Base-by-base conservation (phyloP, 768 basidiomycete species). In the Naematelia encephala region DNA sequence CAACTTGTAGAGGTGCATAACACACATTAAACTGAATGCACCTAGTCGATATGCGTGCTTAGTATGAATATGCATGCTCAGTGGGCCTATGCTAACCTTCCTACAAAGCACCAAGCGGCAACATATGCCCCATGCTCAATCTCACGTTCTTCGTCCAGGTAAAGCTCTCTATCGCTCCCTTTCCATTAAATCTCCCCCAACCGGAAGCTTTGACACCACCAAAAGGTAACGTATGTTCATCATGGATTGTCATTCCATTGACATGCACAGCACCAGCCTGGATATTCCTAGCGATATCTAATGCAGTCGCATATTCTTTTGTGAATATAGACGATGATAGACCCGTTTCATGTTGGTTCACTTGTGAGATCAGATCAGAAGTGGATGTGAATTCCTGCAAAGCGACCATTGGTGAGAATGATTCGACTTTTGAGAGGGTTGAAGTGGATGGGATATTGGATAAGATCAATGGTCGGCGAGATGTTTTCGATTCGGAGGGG, bases 391-490 rank as follows among this genome's bases (percentile, higher is more conserved):
- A 64, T 8, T 59, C 53, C 11, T 80, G 77, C 50, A 85, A 74
- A 10, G 77, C 78, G 4, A 83, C 71, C 0, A 84, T 82, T 80
- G 68, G 86, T 0, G 84, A 85, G 71, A 87, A 87, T 0, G 82
- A 81, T 73, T 88, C 87, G 27, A 79, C 68, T 22, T 44, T 28
- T 30, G 45, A 65, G 25, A 70, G 42, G 11, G 27, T 8, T 4
- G 60, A 42, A 5, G 42, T 10, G 0, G 56, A 22, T 19, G 63
- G 39, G 28, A 66, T 51, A 12, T 64, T 45, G 1, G 56, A 22
- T 23, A 70, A 26, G 59, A 70, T 63, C 22, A 54, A 53, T 16
- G 62, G 60, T 12, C 54, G 42, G 44, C 26, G 55, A 5, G 59
- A 30, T 12, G 59, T n/a, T 11, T 45, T 3, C 14, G 21, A 45